Conservation (phyloP, 2,329 filamentous ascomycete genomes). For the Claviceps sp. region DNA sequence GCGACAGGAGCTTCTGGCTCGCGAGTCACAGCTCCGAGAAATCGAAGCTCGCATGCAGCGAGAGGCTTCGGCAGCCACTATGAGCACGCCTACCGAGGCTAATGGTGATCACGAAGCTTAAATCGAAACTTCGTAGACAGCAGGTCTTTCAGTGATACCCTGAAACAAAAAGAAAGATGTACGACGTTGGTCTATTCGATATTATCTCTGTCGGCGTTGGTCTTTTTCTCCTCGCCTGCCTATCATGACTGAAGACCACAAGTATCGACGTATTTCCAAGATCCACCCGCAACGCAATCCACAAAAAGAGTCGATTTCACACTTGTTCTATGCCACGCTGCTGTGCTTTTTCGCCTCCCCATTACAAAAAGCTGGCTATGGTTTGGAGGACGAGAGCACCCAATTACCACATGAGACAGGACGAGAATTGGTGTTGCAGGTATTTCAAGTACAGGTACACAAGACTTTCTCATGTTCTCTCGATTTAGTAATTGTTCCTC, state of each 20-base stretch:
- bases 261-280: slow-evolving; percentile 27
- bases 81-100: slow-evolving; percentile 31
- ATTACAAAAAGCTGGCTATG: slow-evolving; percentile 16
- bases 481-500: slow-evolving; percentile 3
- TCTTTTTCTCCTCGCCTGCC: slow-evolving; percentile 16
- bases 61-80: slow-evolving; percentile 43
- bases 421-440: slow-evolving; percentile 9
- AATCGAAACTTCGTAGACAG: slow-evolving; percentile 15
- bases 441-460: slow-evolving; percentile 3
- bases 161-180: slow-evolving; percentile 16
- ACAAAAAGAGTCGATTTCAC: slow-evolving; percentile 17
- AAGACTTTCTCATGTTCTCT: slow-evolving; percentile 1
- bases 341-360: slow-evolving; percentile 13
- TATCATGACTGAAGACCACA: slow-evolving; percentile 27
- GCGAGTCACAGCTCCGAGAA: slow-evolving; percentile 96
- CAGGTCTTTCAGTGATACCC: slow-evolving; percentile 20
- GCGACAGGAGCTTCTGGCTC: slow-evolving; percentile 91
- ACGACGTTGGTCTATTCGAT: slow-evolving; percentile 29
- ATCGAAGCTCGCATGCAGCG: slow-evolving; percentile 96
- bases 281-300: slow-evolving; percentile 13
- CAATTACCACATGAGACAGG: slow-evolving; percentile 4
- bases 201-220: slow-evolving; percentile 29
- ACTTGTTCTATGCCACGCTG: slow-evolving; percentile 18
- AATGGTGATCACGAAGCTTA: slow-evolving; percentile 44
- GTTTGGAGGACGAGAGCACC: slow-evolving; percentile 20